A percentile compares a stretch with the other conserved stretches of the same genome.
phyloP scores from a whole-genome alignment of 2,329 filamentous ascomycete species.

The Aureobasidium sp. region DNA sequence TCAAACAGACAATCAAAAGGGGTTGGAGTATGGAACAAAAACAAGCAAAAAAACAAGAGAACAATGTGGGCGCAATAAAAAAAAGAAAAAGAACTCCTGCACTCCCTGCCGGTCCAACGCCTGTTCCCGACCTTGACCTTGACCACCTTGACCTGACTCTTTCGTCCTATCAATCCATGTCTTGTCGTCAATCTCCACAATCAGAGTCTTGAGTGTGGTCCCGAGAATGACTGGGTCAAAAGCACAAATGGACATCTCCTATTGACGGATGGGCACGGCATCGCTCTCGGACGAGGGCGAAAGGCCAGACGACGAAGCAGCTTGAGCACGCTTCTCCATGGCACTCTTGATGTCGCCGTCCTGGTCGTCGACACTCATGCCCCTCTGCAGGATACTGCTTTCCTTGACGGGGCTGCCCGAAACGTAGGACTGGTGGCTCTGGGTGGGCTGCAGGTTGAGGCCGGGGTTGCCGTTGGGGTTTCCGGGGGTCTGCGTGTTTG shows the following conservation, averaged over 20 bases:
- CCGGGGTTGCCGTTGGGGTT: conserved; percentile 18
- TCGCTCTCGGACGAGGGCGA: conserved; percentile 15
- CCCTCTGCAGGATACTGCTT: conserved; percentile 74
- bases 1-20: neutral
- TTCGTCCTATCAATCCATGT: neutral
- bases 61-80: neutral
- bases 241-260: neutral
- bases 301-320: neutral
- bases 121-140: neutral
- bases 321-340: conserved; percentile 13
- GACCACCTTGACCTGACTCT: neutral
- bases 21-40: neutral
- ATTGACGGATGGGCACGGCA: conserved; percentile 16
- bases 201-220: neutral
- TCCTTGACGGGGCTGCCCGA: conserved; percentile 83
- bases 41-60: neutral
- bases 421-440: conserved; percentile 42
- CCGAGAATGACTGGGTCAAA: neutral
- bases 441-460: conserved; percentile 31
- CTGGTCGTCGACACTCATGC: conserved; percentile 61
- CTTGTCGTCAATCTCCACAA: neutral
- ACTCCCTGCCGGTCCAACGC: conserved; percentile 3
- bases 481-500: conserved; percentile 14
- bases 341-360: conserved; percentile 25
- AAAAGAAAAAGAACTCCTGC: neutral